Base-by-base conservation (phyloP, 192 early-diverging fungal genomes). In the Entrophospora sp. region DNA sequence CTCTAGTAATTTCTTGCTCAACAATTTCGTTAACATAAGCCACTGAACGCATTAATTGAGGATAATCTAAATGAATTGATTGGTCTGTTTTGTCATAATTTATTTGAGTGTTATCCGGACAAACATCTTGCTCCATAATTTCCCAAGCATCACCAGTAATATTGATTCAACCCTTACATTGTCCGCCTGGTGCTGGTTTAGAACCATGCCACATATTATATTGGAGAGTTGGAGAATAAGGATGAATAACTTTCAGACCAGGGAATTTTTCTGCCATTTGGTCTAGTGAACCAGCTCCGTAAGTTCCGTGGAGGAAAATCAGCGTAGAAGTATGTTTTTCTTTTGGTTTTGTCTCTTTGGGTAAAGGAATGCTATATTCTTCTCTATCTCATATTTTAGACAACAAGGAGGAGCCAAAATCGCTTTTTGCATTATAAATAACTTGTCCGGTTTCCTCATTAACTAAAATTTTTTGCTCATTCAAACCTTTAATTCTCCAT, bases 181-280 rank as follows among this genome's bases (percentile, higher is more conserved):
- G 49, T 13, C 8, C 13, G 20, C 48, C 48, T 3, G 49, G 49
- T 25, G 22, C 49, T 22, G 4, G 4, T 12, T 18, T 1, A 5
- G 49, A 52, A 2, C 49, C 49, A 52, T 52, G 49, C 49, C 49
- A 52, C 49, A 52, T 52, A 27, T 52, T 24, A 25, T 52, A 52
- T 52, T 52, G 49, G 4, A 25, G 24, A 24, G 9, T 30, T 5
- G 49, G 20, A 8, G 49, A 52, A 31, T 27, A 1, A 52, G 49
- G 49, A 52, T 52, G 2, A 52, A 52, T 52, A 22, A 52, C 1
- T 27, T 52, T 52, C 2, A 24, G 14, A 8, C 2, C 9, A 1
- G 49, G 49, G 27, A 52, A 52, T 52, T 52, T 52, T 52, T 52
- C 20, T 28, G 10, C 48, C 3, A 51, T n/a, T 52, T 52, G 48